A percentile compares a stretch with the other conserved stretches of the same genome.
Conservation (phyloP, 805 yeast genomes). For the Saturnispora quitensis region DNA sequence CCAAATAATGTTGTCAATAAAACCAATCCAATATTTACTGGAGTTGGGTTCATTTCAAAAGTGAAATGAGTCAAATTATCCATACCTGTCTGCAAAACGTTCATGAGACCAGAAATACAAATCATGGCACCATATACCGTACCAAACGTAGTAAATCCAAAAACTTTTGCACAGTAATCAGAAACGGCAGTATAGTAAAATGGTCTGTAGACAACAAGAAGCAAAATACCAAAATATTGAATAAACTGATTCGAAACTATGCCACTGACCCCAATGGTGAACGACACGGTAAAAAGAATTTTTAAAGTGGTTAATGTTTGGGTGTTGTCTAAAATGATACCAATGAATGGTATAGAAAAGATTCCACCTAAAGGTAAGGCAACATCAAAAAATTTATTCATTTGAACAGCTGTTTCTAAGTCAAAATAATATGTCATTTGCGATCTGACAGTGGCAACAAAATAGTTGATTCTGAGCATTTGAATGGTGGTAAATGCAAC, state of each 20-base stretch:
- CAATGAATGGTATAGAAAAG: constrained; percentile 79
- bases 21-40: constrained; percentile 56
- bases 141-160: constrained; percentile 89
- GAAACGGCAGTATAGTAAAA: constrained; percentile 89
- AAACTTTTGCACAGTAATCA: constrained; percentile 85
- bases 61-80: constrained; percentile 62
- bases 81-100: constrained; percentile 58
- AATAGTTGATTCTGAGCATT: constrained; percentile 87
- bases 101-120: constrained; percentile 73
- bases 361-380: constrained; percentile 88
- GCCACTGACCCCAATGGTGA: constrained; percentile 65
- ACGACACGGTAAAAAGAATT: constrained; percentile 45
- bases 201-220: constrained; percentile 79
- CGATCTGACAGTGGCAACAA: constrained; percentile 79
- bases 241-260: constrained; percentile 38
- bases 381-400: constrained; percentile 73
- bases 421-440: constrained; percentile 71
- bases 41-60: constrained; percentile 69
- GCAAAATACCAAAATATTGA: constrained; percentile 59
- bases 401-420: constrained; percentile 38
- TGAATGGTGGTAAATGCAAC: constrained; percentile 73
- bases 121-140: constrained; percentile 83
- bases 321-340: constrained; percentile 65
- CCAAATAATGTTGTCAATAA: constrained; percentile 47
- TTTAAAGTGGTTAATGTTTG: constrained; percentile 50